Evolutionary conservation across 2,329 filamentous ascomycete genomes (phyloP), one percentile per base, ranked within the genome.

Genomic region (Colletotrichum tamarilloi): DNA sequence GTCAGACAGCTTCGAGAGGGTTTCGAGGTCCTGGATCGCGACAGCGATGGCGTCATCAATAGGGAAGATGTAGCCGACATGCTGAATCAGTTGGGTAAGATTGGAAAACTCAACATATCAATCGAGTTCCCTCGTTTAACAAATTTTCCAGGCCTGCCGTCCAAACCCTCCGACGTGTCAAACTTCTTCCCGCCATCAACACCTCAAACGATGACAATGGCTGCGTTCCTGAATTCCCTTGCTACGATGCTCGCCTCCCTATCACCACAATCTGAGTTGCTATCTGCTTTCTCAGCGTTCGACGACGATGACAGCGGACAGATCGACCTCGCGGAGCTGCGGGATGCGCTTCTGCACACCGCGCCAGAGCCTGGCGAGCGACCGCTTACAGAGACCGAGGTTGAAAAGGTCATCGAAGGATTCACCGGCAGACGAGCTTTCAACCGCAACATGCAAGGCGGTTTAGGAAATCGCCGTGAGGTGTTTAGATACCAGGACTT

Each of bases 401-500:
- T 98, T 24, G 95, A 98, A 79, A 92, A 92, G 80, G 93, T 97
- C n/a, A 89, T 98, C 76, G 91, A 89, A 70, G 95, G 95, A 0
- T 99, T 98, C 82, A 94, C 93, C 4, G 94, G 94, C 0, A 89
- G 95, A 70, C 89, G 94, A 74, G 95, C 94, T 0, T 97, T 98
- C 82, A 93, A 91, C 59, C 94, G 92, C 77, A 86, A 82, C 78
- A 86, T 85, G 81, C 81, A 83, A 78, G 80, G 86, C 75, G 83
- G 90, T 74, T 75, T 92, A 79, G 83, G 88, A 70, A 93, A 92
- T 79, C 89, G 93, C 74, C 94, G 94, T 1, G 96, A 98, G 73
- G 95, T 98, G 0, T 98, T 99, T 83, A 91, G 92, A 79, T 99
- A 98, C 81, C 91, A 94, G 75, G 97, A 99, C 72, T 98, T 98